phyloP scores from a whole-genome alignment of 768 basidiomycete genomes.

The Thelephora ganbajun region DNA sequence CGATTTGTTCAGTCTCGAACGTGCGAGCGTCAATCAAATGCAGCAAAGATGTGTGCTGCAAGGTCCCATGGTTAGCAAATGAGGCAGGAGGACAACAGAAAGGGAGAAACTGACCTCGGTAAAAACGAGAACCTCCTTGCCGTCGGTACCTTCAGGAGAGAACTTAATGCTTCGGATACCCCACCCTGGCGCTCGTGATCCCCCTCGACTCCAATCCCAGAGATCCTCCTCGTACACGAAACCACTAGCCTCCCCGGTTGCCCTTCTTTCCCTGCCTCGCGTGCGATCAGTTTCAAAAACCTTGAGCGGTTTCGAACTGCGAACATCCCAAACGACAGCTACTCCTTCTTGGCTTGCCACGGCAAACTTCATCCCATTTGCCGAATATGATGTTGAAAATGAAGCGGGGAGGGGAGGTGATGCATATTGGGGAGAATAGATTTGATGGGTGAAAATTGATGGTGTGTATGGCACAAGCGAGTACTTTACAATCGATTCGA shows the following conservation, averaged over 20 bases:
- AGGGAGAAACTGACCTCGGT: slow-evolving; percentile 51
- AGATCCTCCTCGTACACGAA: slow-evolving; percentile 51
- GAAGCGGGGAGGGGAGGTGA: slow-evolving; percentile 41
- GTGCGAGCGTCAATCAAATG: slow-evolving; percentile 83
- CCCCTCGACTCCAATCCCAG: slow-evolving; percentile 51
- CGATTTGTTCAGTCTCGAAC: slow-evolving; percentile 62
- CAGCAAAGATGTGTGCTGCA: slow-evolving; percentile 65
- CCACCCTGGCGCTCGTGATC: slow-evolving; percentile 54
- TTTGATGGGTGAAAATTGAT: slow-evolving; percentile 15
- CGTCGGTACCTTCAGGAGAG: slow-evolving; percentile 39
- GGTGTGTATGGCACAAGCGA: slow-evolving; percentile 38
- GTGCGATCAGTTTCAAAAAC: slow-evolving; percentile 43
- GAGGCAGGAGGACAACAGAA: background rate
- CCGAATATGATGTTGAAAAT: slow-evolving; percentile 69
- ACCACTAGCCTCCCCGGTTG: slow-evolving; percentile 29
- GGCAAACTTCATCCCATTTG: slow-evolving; percentile 66
- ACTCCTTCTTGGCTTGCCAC: slow-evolving; percentile 75
- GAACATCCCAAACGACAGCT: slow-evolving; percentile 73
- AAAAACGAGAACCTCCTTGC: slow-evolving; percentile 74
- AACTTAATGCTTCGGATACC: slow-evolving; percentile 84
- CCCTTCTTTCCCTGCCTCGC: slow-evolving; percentile 12
- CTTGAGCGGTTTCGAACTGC: slow-evolving; percentile 57
- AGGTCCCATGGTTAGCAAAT: background rate
- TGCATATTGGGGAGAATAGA: slow-evolving; percentile 4
- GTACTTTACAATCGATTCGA: slow-evolving; percentile 56